Evolutionary conservation across 2,329 filamentous ascomycete species (phyloP).

Genomic region (Raffaelea albimanens): DNA sequence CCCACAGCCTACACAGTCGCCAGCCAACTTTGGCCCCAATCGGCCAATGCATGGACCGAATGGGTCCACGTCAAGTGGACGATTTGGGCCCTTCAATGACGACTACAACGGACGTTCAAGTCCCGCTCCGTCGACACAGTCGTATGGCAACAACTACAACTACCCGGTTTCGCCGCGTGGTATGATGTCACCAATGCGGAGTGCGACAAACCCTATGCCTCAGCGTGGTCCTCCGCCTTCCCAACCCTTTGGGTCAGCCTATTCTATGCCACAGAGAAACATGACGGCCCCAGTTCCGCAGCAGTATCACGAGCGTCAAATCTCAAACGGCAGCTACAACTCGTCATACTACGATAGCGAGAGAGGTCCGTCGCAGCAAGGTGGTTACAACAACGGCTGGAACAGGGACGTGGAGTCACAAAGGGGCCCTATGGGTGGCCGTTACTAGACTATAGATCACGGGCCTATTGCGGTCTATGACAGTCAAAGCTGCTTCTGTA

Average conservation of each 20-base stretch:
- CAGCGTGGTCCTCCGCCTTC: conserved; percentile 9
- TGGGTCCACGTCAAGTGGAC: conserved; percentile 6
- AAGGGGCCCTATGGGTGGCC: conserved; percentile 5
- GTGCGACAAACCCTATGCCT: conserved; percentile 20
- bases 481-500: not conserved
- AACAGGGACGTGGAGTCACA: conserved; percentile 14
- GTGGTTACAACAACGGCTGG: conserved; percentile 10
- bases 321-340: conserved; percentile 11
- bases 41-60: conserved; percentile 1
- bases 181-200: conserved; percentile 15
- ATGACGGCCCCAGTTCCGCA: conserved; percentile 23
- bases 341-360: conserved; percentile 4
- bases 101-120: conserved; percentile 16
- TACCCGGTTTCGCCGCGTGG: not conserved
- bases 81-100: conserved; percentile 3
- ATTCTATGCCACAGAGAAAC: conserved; percentile 19
- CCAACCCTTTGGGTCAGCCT: not conserved
- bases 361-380: not conserved
- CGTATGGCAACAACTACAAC: conserved; percentile 6
- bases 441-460: conserved; percentile 7
- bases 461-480: not conserved
- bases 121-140: conserved; percentile 20
- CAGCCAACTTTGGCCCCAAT: not conserved
- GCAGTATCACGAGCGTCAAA: conserved; percentile 12
- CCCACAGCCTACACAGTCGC: conserved; percentile 12